Evolutionary conservation across 257 asterid genomes (phyloP).

Genomic region (Cruciata laevipes): DNA sequence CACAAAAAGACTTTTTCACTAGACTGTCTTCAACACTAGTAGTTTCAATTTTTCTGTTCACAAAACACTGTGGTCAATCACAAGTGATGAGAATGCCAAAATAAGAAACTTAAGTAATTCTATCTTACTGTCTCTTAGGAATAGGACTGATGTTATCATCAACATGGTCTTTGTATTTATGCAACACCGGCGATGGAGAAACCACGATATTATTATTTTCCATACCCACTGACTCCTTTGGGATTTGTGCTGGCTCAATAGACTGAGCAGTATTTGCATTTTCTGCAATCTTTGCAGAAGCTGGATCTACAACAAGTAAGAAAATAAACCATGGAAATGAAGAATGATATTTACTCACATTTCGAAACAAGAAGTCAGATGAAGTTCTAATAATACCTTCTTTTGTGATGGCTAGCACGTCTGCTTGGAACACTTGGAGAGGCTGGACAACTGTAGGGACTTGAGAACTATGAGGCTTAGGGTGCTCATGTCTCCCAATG

Average conservation of each 20-base stretch:
- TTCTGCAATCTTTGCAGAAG: slow-evolving; percentile 14
- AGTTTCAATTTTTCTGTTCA: slow-evolving; percentile 54
- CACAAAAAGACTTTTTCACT: slow-evolving; percentile 41
- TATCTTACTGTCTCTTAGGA: slow-evolving; percentile 66
- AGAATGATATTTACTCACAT: neutral
- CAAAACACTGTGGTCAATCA: slow-evolving; percentile 16
- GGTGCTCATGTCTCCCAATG: slow-evolving; percentile 69
- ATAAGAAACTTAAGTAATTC: slow-evolving; percentile 13
- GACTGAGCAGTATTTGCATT: slow-evolving; percentile 30
- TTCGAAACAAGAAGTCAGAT: neutral
- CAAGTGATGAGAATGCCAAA: slow-evolving; percentile 12
- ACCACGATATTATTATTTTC: slow-evolving; percentile 29
- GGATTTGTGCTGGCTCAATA: slow-evolving; percentile 24
- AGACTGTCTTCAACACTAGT: slow-evolving; percentile 34
- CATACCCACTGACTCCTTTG: slow-evolving; percentile 24
- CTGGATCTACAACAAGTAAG: slow-evolving; percentile 33
- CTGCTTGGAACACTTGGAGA: slow-evolving; percentile 31
- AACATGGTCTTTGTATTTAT: slow-evolving; percentile 23
- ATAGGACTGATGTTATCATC: slow-evolving; percentile 38
- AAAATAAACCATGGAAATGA: slow-evolving; percentile 2
- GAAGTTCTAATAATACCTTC: slow-evolving; percentile 35
- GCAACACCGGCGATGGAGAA: slow-evolving; percentile 27
- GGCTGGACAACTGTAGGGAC: slow-evolving; percentile 23
- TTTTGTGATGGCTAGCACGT: slow-evolving; percentile 21
- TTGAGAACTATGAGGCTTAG: slow-evolving; percentile 54